These are phyloP conservation scores for Penicillium macrosclerotiorum DNA, from an alignment of 495 filamentous ascomycete genomes.

Conservation along the genomic window DNA sequence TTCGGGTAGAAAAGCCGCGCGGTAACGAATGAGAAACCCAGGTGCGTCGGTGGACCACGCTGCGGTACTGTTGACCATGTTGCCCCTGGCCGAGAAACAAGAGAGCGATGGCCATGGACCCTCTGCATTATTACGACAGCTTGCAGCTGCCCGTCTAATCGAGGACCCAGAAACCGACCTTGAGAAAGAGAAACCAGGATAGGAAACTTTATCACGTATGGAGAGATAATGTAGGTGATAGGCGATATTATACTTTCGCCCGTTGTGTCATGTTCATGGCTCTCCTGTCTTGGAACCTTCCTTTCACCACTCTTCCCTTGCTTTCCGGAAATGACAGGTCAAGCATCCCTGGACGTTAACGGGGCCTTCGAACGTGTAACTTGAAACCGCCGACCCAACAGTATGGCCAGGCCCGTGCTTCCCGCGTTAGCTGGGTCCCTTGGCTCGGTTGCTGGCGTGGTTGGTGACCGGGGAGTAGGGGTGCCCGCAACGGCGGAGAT, in stretches of 20 bases:
- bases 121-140: too few species aligned
- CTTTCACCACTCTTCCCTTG: not conserved
- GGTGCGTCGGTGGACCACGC: not conserved
- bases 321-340: conserved; percentile 5
- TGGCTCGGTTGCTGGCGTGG: not conserved
- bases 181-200: too few species aligned
- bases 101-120: too few species aligned
- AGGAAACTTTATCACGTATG: too few species aligned
- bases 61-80: conserved; percentile 1
- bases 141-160: too few species aligned
- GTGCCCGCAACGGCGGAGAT: conserved; percentile 11
- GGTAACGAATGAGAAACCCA: conserved; percentile 16
- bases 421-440: conserved; percentile 27
- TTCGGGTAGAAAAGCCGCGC: conserved; percentile 25
- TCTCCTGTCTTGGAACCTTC: not conserved
- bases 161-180: too few species aligned
- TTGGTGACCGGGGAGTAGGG: not conserved
- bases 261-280: not conserved
- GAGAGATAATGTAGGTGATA: too few species aligned
- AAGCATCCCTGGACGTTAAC: conserved; percentile 2
- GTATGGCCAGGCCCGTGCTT: conserved; percentile 33
- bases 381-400: conserved; percentile 19
- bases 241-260: too few species aligned
- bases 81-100: not conserved
- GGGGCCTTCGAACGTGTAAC: conserved; percentile 8